A percentile compares a stretch with the other conserved stretches of the same genome.
These are phyloP conservation scores for Pseudopithomyces chartarum DNA, from an alignment of 2,329 filamentous ascomycete genomes.

Conservation along the genomic window DNA sequence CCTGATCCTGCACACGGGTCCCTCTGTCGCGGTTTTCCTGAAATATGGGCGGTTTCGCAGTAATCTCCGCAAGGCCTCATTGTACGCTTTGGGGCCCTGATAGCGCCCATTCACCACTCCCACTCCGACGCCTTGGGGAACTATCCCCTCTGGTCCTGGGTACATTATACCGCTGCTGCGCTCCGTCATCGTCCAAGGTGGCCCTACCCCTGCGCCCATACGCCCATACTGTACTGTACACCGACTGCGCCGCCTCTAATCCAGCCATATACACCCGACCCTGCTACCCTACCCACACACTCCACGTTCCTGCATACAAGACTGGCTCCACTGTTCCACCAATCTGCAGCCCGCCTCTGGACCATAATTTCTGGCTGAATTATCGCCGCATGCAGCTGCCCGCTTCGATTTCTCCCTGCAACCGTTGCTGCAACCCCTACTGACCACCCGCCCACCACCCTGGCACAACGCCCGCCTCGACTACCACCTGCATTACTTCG, in stretches of 20 bases:
- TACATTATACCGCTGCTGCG: slow-evolving; percentile 24
- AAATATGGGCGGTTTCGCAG: slow-evolving; percentile 22
- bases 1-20: slow-evolving; percentile 24
- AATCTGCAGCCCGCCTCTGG: slow-evolving; percentile 18
- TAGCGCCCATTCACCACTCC: slow-evolving; percentile 13
- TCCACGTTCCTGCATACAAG: slow-evolving; percentile 25
- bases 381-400: slow-evolving; percentile 37
- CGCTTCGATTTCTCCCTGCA: slow-evolving; percentile 32
- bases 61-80: slow-evolving; percentile 29
- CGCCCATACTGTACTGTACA: too few relatives aligned
- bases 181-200: slow-evolving; percentile 13
- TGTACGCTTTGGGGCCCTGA: slow-evolving; percentile 15
- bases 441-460: slow-evolving; percentile 27
- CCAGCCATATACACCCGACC: slow-evolving; percentile 30
- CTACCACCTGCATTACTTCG: slow-evolving; percentile 23
- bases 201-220: slow-evolving; percentile 24
- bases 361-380: slow-evolving; percentile 26
- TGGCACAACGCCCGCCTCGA: slow-evolving; percentile 31
- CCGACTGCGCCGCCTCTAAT: slow-evolving; percentile 27
- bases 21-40: slow-evolving; percentile 19
- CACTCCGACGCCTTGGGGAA: slow-evolving; percentile 20
- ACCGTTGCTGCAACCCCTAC: slow-evolving; percentile 25
- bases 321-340: slow-evolving; percentile 22
- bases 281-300: slow-evolving; percentile 28
- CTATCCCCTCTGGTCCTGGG: slow-evolving; percentile 19